Evolutionary conservation across 257 asterid genomes (phyloP).

Genomic region (Parsonsia alboflavescens): DNA sequence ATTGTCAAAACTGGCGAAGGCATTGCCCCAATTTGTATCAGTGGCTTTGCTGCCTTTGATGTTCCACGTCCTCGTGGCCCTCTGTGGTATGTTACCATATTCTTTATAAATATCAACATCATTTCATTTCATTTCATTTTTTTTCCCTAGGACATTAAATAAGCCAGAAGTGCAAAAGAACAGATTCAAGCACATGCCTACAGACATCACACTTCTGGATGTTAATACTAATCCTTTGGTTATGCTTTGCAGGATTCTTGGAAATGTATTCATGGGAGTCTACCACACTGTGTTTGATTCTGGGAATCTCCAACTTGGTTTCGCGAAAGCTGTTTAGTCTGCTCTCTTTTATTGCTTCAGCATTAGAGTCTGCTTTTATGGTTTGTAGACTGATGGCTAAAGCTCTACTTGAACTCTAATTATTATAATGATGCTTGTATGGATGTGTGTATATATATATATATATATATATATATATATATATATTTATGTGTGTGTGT

Average conservation of each 20-base stretch:
- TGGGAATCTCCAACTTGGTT: slow-evolving; percentile 82
- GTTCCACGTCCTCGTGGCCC: slow-evolving; percentile 89
- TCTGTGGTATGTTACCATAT: slow-evolving; percentile 53
- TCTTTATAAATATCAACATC: not conserved
- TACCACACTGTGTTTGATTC: slow-evolving; percentile 89
- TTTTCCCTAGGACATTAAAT: not conserved
- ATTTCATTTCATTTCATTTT: not conserved
- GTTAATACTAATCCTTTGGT: not conserved
- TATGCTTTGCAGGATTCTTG: slow-evolving; percentile 69
- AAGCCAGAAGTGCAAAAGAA: not conserved
- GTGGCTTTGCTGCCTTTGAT: slow-evolving; percentile 91
- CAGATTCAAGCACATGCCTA: not conserved
- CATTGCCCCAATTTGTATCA: slow-evolving; percentile 52
- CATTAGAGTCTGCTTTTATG: not conserved
- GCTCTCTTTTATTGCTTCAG: not conserved
- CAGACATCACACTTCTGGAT: not conserved
- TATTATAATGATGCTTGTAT: not conserved
- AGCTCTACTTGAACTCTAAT: not conserved
- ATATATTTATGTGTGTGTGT: too few relatives aligned
- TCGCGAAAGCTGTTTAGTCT: slow-evolving; percentile 64
- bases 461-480: too few relatives aligned
- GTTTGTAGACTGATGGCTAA: not conserved
- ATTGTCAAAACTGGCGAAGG: slow-evolving; percentile 73
- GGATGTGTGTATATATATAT: not conserved
- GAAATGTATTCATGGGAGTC: slow-evolving; percentile 93